A percentile compares a stretch with the other conserved stretches of the same genome.
These are phyloP conservation scores for Pleurotus sapidus DNA, from an alignment of 768 basidiomycete genomes.

Conservation along the genomic window DNA sequence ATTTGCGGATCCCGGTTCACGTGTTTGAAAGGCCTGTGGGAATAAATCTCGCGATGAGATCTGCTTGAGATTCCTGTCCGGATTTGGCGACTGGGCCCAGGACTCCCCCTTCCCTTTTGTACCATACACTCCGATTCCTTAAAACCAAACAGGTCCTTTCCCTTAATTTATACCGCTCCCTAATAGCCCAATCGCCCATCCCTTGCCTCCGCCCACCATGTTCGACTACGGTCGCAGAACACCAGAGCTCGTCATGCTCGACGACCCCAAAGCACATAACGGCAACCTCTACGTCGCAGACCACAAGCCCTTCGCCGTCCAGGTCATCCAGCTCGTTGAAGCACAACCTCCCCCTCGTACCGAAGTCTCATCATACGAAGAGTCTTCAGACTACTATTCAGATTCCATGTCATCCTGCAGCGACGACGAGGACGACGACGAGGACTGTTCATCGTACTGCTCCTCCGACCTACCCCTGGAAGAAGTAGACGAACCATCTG, in stretches of 20 bases:
- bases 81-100: background rate
- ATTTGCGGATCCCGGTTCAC: constrained; percentile 10
- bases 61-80: constrained; percentile 2
- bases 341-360: constrained; percentile 56
- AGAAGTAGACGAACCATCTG: constrained; percentile 16
- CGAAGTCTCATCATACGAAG: constrained; percentile 34
- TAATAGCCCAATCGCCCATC: constrained; percentile 11
- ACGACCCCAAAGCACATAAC: constrained; percentile 28
- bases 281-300: constrained; percentile 44
- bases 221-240: constrained; percentile 17
- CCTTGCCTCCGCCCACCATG: constrained; percentile 15
- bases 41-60: constrained; percentile 5
- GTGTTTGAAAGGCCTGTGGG: constrained; percentile 6
- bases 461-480: constrained; percentile 55
- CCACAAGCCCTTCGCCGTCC: constrained; percentile 39
- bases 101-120: background rate
- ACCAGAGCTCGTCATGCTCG: constrained; percentile 22
- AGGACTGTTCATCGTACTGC: constrained; percentile 64
- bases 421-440: constrained; percentile 41
- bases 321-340: constrained; percentile 77
- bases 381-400: constrained; percentile 26
- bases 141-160: constrained; percentile 3
- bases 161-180: constrained; percentile 8
- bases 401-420: constrained; percentile 12
- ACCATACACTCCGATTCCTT: constrained; percentile 3